These are phyloP conservation scores for Erythrophleum ivorense DNA, from an alignment of 331 rosid species.

Conservation along the genomic window DNA sequence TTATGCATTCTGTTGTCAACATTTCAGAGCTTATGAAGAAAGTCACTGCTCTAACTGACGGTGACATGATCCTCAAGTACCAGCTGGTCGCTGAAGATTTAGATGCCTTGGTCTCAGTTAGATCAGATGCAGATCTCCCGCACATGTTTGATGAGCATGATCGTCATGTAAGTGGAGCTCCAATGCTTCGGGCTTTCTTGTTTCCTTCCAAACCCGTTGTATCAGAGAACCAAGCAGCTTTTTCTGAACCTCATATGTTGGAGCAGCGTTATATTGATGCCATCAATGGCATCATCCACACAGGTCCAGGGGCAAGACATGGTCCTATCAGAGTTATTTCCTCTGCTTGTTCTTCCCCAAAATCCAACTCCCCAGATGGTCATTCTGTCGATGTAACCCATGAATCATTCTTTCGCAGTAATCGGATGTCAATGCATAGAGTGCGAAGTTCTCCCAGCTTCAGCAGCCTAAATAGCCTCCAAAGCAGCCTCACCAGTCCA, in stretches of 20 bases:
- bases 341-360: conserved; percentile 74
- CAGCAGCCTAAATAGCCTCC: not conserved
- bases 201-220: conserved; percentile 55
- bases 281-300: conserved; percentile 61
- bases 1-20: not conserved
- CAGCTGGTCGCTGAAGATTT: conserved; percentile 41
- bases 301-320: conserved; percentile 31
- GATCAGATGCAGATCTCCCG: conserved; percentile 56
- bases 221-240: conserved; percentile 41
- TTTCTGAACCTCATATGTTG: conserved; percentile 42
- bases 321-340: conserved; percentile 14
- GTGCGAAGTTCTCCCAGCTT: conserved; percentile 26
- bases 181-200: conserved; percentile 67
- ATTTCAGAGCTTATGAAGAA: conserved; percentile 56
- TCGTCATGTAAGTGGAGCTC: not conserved
- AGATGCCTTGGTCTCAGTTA: conserved; percentile 20
- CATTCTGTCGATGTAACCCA: not conserved
- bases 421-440: not conserved
- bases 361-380: conserved; percentile 58
- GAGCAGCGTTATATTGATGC: conserved; percentile 85
- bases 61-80: conserved; percentile 63
- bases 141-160: conserved; percentile 24
- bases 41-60: conserved; percentile 46
- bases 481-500: not conserved
- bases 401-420: not conserved